Conservation (phyloP, 805 yeast species). For the Teunomyces gatunensis region DNA sequence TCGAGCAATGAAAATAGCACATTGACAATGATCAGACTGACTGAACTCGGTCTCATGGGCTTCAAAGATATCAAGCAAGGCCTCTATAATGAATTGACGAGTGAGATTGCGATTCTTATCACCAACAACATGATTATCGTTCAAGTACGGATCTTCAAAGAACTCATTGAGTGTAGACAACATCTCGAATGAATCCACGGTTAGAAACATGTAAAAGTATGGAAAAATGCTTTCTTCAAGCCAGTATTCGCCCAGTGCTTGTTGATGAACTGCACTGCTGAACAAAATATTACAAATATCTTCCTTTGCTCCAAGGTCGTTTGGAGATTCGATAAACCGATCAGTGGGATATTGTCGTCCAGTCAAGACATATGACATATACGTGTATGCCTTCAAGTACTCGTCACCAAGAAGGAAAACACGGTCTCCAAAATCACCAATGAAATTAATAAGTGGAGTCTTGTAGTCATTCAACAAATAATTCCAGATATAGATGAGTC, state of each 20-base stretch:
- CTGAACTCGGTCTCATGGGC: conserved; percentile 24
- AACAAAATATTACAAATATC: conserved; percentile 57
- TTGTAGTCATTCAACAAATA: conserved; percentile 63
- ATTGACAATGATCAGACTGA: conserved; percentile 24
- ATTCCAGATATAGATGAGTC: conserved; percentile 71
- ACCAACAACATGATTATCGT: conserved; percentile 49
- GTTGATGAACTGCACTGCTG: conserved; percentile 48
- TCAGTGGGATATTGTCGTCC: conserved; percentile 84
- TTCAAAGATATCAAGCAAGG: conserved; percentile 58
- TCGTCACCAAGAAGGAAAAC: conserved; percentile 8
- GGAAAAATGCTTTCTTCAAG: conserved; percentile 47
- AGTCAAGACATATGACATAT: conserved; percentile 65
- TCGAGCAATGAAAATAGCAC: conserved; percentile 73
- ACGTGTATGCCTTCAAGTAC: conserved; percentile 37
- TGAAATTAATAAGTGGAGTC: conserved; percentile 66
- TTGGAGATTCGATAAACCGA: conserved; percentile 34
- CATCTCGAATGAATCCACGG: conserved; percentile 54
- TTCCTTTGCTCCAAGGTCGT: conserved; percentile 44
- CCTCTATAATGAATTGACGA: conserved; percentile 77
- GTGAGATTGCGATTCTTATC: conserved; percentile 38
- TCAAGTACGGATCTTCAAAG: conserved; percentile 74
- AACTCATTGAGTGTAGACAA: conserved; percentile 73
- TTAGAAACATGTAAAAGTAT: conserved; percentile 57
- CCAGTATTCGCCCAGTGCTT: conserved; percentile 27
- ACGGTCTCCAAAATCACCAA: conserved; percentile 30